Conservation (phyloP, 371 early-diverging fungal species). For the Conidiobolus incongruus region DNA sequence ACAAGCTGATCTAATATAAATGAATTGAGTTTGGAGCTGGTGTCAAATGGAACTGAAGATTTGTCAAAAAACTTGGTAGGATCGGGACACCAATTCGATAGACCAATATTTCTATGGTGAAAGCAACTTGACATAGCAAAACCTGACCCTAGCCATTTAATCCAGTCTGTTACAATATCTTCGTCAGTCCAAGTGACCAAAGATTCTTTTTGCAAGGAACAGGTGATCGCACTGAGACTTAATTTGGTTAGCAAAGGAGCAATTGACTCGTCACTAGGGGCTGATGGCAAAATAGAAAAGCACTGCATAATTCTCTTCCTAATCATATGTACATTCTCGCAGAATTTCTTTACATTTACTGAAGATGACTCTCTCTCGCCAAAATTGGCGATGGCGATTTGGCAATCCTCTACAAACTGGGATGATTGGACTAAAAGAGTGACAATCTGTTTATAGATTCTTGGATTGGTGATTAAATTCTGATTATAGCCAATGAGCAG, state of each 20-base stretch:
- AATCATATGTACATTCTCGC: slow-evolving; percentile 1
- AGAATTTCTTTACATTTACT: not conserved
- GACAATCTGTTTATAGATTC: too few relatives aligned
- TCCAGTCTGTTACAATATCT: slow-evolving; percentile 4
- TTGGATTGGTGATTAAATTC: too few relatives aligned
- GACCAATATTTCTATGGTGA: not conserved
- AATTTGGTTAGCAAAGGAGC: not conserved
- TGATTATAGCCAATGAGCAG: not conserved
- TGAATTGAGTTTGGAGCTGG: not conserved
- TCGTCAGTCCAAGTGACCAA: not conserved
- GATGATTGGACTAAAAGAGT: too few relatives aligned
- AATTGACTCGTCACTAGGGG: not conserved
- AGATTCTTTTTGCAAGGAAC: not conserved
- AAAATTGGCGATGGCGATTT: too few relatives aligned
- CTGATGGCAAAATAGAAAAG: not conserved
- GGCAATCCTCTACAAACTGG: too few relatives aligned
- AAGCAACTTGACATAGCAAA: slow-evolving; percentile 2
- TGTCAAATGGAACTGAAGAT: not conserved
- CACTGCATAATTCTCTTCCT: slow-evolving; percentile 3
- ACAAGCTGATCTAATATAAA: slow-evolving; percentile 15
- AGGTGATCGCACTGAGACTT: not conserved
- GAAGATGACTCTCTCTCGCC: not conserved
- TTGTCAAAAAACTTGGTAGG: not conserved
- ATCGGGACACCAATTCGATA: not conserved
- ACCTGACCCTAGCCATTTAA: slow-evolving; percentile 1